phyloP scores from a whole-genome alignment of 2,329 filamentous ascomycete genomes.

The Colletotrichum sp. region DNA sequence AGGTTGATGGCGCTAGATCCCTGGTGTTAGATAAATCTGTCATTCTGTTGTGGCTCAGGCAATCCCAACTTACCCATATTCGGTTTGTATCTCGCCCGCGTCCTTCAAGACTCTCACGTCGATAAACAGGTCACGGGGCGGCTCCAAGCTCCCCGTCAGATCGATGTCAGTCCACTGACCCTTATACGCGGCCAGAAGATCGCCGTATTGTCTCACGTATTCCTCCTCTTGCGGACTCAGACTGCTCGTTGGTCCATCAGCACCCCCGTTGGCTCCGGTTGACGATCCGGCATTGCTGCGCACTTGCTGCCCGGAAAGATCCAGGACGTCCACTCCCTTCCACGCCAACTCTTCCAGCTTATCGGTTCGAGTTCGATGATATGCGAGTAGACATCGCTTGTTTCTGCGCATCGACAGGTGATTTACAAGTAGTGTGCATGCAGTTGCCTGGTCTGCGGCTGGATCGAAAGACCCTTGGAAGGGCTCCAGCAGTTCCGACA shows the following conservation, averaged over 20 bases:
- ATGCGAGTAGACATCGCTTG: constrained; percentile 93
- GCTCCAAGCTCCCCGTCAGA: constrained; percentile 90
- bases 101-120: constrained; percentile 96
- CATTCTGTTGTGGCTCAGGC: neutral
- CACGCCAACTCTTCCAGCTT: constrained; percentile 94
- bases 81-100: constrained; percentile 97
- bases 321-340: constrained; percentile 84
- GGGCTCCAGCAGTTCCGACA: constrained; percentile 77
- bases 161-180: constrained; percentile 99
- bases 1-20: constrained; percentile 81
- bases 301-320: constrained; percentile 66
- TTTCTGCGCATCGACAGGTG: constrained; percentile 95
- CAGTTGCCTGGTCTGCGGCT: constrained; percentile 79
- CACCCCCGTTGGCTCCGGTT: constrained; percentile 34
- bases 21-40: constrained; percentile 23
- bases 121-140: constrained; percentile 94
- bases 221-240: constrained; percentile 96
- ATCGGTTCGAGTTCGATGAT: constrained; percentile 88
- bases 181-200: constrained; percentile 94
- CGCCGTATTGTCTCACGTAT: constrained; percentile 89
- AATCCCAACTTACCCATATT: constrained; percentile 79
- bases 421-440: constrained; percentile 89
- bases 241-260: constrained; percentile 69
- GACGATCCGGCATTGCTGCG: constrained; percentile 39
- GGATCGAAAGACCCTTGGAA: constrained; percentile 89